These are phyloP conservation scores for Cyberlindnera sargentensis DNA, from an alignment of 805 yeast genomes.

Conservation along the genomic window DNA sequence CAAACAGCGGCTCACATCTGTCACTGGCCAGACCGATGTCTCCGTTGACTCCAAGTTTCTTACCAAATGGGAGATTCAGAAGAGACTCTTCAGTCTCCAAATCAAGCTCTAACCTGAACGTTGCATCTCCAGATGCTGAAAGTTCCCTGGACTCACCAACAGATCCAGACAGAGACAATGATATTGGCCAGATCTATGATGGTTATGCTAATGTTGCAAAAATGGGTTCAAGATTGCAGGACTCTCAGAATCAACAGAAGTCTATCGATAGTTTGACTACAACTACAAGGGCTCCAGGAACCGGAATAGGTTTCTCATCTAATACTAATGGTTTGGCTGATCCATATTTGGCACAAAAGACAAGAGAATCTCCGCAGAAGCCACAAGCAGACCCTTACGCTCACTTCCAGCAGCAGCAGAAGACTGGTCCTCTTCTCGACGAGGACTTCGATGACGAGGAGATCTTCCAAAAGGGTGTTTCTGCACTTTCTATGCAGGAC, in stretches of 20 bases:
- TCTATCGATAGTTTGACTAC: not conserved
- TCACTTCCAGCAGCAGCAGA: not conserved
- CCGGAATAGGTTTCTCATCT: constrained; percentile 10
- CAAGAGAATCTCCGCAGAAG: not conserved
- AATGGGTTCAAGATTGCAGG: constrained; percentile 2
- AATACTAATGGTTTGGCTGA: constrained; percentile 7
- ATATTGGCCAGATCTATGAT: constrained; percentile 26
- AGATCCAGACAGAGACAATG: constrained; percentile 20
- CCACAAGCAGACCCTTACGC: constrained; percentile 4
- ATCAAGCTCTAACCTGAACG: constrained; percentile 12
- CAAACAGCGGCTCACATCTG: constrained; percentile 7
- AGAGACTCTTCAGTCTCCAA: constrained; percentile 21
- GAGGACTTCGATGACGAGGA: constrained; percentile 24
- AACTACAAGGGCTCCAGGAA: constrained; percentile 1
- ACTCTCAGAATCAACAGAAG: not conserved
- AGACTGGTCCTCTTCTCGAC: constrained; percentile 11
- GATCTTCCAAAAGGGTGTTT: constrained; percentile 20
- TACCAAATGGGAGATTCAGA: constrained; percentile 28
- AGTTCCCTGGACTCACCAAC: constrained; percentile 11
- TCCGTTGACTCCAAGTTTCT: constrained; percentile 31
- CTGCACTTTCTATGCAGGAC: constrained; percentile 13
- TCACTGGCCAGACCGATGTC: constrained; percentile 22
- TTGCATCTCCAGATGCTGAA: constrained; percentile 13
- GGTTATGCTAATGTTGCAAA: constrained; percentile 24
- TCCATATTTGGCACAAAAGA: constrained; percentile 9